Conservation (phyloP, 257 asterid species). For the Sherardia arvensis region DNA sequence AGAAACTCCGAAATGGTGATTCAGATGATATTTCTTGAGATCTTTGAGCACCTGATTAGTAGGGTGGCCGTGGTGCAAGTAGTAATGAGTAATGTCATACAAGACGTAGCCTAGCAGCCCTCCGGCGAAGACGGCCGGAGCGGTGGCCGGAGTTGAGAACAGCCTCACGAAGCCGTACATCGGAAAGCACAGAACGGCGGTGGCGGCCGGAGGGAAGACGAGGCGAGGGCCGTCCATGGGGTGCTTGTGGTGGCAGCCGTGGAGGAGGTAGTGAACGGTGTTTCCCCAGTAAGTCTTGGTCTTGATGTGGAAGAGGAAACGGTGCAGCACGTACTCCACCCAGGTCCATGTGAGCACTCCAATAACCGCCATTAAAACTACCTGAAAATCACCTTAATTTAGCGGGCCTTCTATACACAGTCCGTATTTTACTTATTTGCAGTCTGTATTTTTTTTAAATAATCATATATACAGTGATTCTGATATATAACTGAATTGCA, state of each 20-base stretch:
- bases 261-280: conserved; percentile 34
- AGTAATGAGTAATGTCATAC: background rate
- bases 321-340: conserved; percentile 31
- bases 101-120: background rate
- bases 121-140: background rate
- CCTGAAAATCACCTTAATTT: too few relatives aligned
- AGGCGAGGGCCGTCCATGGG: conserved; percentile 44
- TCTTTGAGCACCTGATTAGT: background rate
- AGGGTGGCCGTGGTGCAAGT: background rate
- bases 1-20: background rate
- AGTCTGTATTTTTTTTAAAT: too few relatives aligned
- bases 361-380: conserved; percentile 23
- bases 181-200: conserved; percentile 27
- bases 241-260: conserved; percentile 44
- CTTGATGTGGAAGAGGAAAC: conserved; percentile 5
- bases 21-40: background rate
- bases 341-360: conserved; percentile 50
- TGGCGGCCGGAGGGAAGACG: conserved; percentile 39
- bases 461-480: too few relatives aligned
- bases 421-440: too few relatives aligned
- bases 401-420: too few relatives aligned
- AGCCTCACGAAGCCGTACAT: conserved; percentile 14
- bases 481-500: too few relatives aligned
- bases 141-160: background rate
- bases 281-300: conserved; percentile 38